Evolutionary conservation across 2,329 filamentous ascomycete genomes (phyloP).

Genomic region (Fusarium udum): DNA sequence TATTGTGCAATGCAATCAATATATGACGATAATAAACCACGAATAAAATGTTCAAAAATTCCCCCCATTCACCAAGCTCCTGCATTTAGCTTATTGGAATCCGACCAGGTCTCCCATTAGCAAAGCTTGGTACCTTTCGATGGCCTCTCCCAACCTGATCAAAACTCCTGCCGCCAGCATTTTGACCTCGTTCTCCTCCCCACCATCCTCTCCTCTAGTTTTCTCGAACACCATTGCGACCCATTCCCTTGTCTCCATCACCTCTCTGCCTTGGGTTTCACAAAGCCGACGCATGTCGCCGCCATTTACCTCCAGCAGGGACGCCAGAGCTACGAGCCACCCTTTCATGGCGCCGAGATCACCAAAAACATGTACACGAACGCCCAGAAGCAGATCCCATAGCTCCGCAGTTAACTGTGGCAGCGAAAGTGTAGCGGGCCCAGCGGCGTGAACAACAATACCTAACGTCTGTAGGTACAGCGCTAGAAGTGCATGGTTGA

Average conservation of each 20-base stretch:
- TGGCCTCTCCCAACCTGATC: constrained; percentile 80
- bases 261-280: constrained; percentile 75
- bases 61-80: not conserved
- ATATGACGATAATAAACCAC: constrained; percentile 25
- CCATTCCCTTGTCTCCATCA: constrained; percentile 91
- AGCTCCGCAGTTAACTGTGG: constrained; percentile 85
- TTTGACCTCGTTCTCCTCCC: constrained; percentile 82
- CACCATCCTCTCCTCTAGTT: constrained; percentile 59
- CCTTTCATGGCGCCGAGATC: constrained; percentile 77
- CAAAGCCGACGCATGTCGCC: constrained; percentile 77
- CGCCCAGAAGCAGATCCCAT: constrained; percentile 79
- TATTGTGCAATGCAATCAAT: not conserved
- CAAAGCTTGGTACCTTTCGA: constrained; percentile 81
- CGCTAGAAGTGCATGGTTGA: constrained; percentile 78
- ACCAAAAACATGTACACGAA: constrained; percentile 68
- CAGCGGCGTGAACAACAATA: constrained; percentile 82
- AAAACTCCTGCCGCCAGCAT: constrained; percentile 80
- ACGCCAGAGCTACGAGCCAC: constrained; percentile 80
- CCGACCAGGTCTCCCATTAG: constrained; percentile 75
- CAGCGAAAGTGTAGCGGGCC: constrained; percentile 79
- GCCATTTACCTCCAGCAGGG: constrained; percentile 83
- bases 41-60: constrained; percentile 22
- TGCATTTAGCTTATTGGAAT: constrained; percentile 34
- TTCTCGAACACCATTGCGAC: constrained; percentile 77
- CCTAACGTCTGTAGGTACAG: constrained; percentile 88